These are phyloP conservation scores for Leccinum laetum DNA, from an alignment of 1,284 basidiomycete genomes.

Conservation along the genomic window DNA sequence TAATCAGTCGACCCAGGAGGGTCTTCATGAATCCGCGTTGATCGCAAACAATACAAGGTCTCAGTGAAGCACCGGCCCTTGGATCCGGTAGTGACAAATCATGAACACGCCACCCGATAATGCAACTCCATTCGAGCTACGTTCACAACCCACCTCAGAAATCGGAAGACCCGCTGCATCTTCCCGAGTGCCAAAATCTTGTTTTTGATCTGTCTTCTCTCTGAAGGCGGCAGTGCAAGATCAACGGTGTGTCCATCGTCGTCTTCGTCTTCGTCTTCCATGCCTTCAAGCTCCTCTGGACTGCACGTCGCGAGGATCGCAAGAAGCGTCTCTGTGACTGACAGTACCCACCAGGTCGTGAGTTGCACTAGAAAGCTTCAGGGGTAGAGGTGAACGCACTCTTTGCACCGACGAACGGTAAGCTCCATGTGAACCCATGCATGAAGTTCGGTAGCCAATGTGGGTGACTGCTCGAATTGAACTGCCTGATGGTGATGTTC, in stretches of 20 bases:
- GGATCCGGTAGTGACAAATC: not conserved
- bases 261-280: slow-evolving; percentile 39
- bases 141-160: slow-evolving; percentile 67
- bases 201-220: slow-evolving; percentile 45
- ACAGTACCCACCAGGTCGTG: not conserved
- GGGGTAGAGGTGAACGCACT: slow-evolving; percentile 53
- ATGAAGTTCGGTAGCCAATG: slow-evolving; percentile 97
- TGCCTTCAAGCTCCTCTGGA: slow-evolving; percentile 89
- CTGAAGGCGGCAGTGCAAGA: slow-evolving; percentile 41
- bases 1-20: not conserved
- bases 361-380: not conserved
- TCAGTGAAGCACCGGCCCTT: not conserved
- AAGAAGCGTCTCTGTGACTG: slow-evolving; percentile 97
- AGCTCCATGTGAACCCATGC: slow-evolving; percentile 99
- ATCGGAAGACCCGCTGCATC: slow-evolving; percentile 90
- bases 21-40: not conserved
- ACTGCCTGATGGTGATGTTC: slow-evolving; percentile 97
- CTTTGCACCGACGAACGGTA: slow-evolving; percentile 98
- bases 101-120: not conserved
- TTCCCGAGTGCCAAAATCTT: slow-evolving; percentile 94
- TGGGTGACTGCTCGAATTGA: slow-evolving; percentile 93
- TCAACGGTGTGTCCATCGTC: slow-evolving; percentile 31
- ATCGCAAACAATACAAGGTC: not conserved
- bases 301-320: slow-evolving; percentile 94
- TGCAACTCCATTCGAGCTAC: not conserved